Evolutionary conservation across 73 alveolate species (phyloP).

Genomic region (Paramecium tetraurelia): DNA sequence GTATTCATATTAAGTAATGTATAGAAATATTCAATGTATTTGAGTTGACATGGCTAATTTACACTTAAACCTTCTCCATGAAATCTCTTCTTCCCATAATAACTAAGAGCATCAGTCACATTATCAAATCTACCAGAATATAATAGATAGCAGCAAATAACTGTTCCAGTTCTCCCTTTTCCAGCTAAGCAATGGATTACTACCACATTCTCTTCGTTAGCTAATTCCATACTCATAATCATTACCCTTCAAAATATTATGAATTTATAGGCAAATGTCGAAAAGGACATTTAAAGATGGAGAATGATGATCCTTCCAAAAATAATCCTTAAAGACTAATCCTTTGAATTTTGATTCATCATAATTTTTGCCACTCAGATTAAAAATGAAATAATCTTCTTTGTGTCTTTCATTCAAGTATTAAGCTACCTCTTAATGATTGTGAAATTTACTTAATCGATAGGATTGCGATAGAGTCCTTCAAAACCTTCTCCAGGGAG

Average conservation of each 20-base stretch:
- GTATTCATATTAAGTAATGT: not conserved
- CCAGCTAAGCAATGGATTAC: constrained; percentile 85
- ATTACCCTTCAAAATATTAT: constrained; percentile 23
- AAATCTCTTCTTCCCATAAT: constrained; percentile 72
- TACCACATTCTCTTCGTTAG: constrained; percentile 50
- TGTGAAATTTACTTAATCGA: constrained; percentile 47
- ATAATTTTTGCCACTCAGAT: constrained; percentile 82
- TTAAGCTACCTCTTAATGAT: constrained; percentile 42
- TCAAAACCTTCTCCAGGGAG: constrained; percentile 89
- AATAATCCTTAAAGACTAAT: constrained; percentile 66
- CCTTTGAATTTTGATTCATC: constrained; percentile 80
- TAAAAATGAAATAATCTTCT: constrained; percentile 75
- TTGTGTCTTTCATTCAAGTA: constrained; percentile 82
- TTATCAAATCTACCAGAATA: constrained; percentile 70
- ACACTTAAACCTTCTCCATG: constrained; percentile 72
- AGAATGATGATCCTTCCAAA: constrained; percentile 91
- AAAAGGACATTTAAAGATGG: constrained; percentile 84
- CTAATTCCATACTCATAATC: not conserved
- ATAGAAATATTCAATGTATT: constrained; percentile 73
- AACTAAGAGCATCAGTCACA: constrained; percentile 67
- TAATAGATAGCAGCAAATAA: constrained; percentile 73
- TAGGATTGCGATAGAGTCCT: constrained; percentile 61
- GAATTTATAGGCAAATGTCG: constrained; percentile 80
- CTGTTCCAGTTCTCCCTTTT: constrained; percentile 85
- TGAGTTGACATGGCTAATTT: constrained; percentile 69